Conservation (phyloP, 2,329 filamentous ascomycete genomes). For the Exophiala phaeomuriformis region DNA sequence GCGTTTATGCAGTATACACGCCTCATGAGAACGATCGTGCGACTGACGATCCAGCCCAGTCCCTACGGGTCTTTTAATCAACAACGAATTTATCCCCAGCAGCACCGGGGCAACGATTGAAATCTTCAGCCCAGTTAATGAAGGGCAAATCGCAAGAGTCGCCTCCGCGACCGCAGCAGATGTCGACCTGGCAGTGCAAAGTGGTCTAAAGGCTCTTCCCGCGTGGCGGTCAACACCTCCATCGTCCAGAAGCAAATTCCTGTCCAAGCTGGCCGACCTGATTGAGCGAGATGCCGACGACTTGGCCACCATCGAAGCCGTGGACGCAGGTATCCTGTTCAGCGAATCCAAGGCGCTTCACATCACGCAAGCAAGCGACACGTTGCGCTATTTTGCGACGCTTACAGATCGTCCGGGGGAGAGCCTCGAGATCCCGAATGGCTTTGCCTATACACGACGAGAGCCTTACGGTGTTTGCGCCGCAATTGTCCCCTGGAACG, state of each 20-base stretch:
- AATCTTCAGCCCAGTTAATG: constrained; percentile 31
- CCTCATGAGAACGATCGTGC: too few species aligned
- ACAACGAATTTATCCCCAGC: constrained; percentile 38
- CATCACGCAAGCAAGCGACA: too few species aligned
- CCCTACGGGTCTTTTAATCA: constrained; percentile 37
- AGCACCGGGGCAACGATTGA: constrained; percentile 32
- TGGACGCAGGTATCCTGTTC: constrained; percentile 48
- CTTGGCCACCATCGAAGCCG: constrained; percentile 61
- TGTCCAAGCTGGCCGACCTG: constrained; percentile 51
- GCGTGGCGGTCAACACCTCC: constrained; percentile 46
- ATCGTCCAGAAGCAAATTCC: constrained; percentile 34
- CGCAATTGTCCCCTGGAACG: constrained; percentile 56
- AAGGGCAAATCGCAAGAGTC: constrained; percentile 30
- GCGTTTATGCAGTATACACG: too few species aligned
- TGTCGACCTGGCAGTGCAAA: constrained; percentile 32
- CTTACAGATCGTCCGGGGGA: too few species aligned
- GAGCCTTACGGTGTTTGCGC: constrained; percentile 37
- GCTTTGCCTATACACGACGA: too few species aligned
- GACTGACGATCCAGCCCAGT: too few species aligned
- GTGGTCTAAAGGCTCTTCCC: constrained; percentile 26
- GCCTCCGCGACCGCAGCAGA: constrained; percentile 31
- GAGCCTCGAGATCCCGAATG: too few species aligned
- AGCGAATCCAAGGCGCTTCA: too few species aligned
- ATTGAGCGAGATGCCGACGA: constrained; percentile 57
- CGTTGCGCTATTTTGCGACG: too few species aligned